Percentiles rank a stretch among this genome's conserved stretches.
These are phyloP conservation scores for Neurospora tetraspora DNA, from an alignment of 495 filamentous ascomycete species.

Conservation along the genomic window DNA sequence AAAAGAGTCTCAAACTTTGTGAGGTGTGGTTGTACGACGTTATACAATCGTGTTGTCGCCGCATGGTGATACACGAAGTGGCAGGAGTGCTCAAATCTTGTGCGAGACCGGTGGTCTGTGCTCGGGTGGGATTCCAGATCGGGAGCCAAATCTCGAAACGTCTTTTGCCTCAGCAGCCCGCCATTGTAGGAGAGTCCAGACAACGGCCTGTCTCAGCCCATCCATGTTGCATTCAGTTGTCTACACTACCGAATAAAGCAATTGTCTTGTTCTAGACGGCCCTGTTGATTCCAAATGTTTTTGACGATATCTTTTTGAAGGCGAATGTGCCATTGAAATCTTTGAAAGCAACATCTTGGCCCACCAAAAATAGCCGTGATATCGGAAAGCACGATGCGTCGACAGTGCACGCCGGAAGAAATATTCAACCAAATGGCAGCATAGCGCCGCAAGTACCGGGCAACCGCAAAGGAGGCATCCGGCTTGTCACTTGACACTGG, in stretches of 20 bases:
- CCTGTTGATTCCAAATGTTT: background rate
- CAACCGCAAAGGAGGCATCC: background rate
- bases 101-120: background rate
- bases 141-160: background rate
- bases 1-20: background rate
- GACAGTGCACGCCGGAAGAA: background rate
- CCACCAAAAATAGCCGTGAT: background rate
- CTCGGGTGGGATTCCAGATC: background rate
- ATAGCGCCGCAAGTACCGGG: too few relatives aligned
- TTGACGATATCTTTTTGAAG: background rate
- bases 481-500: conserved; percentile 18
- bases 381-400: background rate
- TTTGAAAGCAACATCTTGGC: background rate
- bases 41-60: background rate
- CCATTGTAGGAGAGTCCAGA: background rate
- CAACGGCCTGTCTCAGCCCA: background rate
- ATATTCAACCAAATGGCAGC: background rate
- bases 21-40: background rate
- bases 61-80: background rate
- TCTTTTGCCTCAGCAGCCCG: background rate
- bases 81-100: background rate
- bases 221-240: background rate
- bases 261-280: background rate
- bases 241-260: background rate
- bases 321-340: background rate